A percentile compares a stretch with the other conserved stretches of the same genome.
phyloP scores from a whole-genome alignment of 2,329 filamentous ascomycete species.

The Cytospora schulzeri region DNA sequence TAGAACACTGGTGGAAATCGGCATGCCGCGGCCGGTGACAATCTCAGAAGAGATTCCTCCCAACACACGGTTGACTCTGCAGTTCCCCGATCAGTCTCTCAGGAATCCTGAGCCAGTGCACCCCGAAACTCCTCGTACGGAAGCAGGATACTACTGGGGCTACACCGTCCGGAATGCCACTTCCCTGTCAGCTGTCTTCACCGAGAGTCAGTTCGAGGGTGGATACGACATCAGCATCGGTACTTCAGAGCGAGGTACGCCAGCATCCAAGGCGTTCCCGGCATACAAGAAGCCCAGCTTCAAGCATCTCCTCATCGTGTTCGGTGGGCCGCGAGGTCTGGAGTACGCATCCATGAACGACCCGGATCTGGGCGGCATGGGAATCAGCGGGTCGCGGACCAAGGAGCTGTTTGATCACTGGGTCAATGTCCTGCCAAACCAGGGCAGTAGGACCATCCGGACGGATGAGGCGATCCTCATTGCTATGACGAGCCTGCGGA shows the following conservation, averaged over 20 bases:
- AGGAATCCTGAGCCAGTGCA: constrained; percentile 62
- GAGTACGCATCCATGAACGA: constrained; percentile 73
- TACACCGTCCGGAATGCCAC: constrained; percentile 69
- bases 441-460: constrained; percentile 79
- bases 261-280: constrained; percentile 51
- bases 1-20: constrained; percentile 61
- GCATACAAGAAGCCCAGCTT: constrained; percentile 51
- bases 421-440: constrained; percentile 78
- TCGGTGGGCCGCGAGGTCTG: constrained; percentile 79
- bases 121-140: constrained; percentile 69
- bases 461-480: constrained; percentile 85
- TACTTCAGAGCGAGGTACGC: constrained; percentile 74
- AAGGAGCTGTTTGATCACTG: constrained; percentile 79
- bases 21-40: constrained; percentile 55
- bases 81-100: constrained; percentile 54
- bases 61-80: constrained; percentile 74
- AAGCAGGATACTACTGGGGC: constrained; percentile 86
- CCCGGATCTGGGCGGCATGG: constrained; percentile 57
- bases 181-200: constrained; percentile 74
- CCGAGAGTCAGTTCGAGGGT: constrained; percentile 71
- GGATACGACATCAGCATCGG: constrained; percentile 85
- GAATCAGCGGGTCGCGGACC: constrained; percentile 64
- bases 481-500: constrained; percentile 68
- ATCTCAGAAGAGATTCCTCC: constrained; percentile 65
- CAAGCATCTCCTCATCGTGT: constrained; percentile 75